Base-by-base conservation (phyloP, 306 rosid species). In the Cucumis melo region DNA sequence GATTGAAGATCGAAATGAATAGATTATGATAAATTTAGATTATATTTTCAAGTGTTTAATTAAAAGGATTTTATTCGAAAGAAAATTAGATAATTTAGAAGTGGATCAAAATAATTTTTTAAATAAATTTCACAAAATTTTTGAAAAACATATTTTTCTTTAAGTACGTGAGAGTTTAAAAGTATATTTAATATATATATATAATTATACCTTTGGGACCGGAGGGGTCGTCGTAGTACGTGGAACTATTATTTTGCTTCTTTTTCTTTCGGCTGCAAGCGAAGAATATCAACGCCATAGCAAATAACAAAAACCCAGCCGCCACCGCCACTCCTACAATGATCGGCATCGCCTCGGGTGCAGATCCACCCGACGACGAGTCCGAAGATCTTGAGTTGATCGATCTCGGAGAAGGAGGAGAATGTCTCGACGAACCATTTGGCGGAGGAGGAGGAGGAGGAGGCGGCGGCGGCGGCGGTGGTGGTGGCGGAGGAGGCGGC, bases 291-390 rank as follows among this genome's bases (percentile, higher is more conserved):
- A 82, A 7, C 14, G 84, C 59, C 24, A 84, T 0, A 54, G 90
- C 42, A 13, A 88, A 64, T 1, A 91, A 77, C 61, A 90, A 57
- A 16, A 93, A 19, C 8, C 83, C 94, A 17, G 66, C 90, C 21
- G 82, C 94, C 17, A 72, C 80, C 51, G 79, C 89, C 60, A 87
- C 48, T 81, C 86, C 97, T 56, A 84, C 23, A 34, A 93, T 86
- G 68, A 76, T 1, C 7, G 87, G 82, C 46, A 42, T 7, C 79
- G 64, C 34, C 11, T 17, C 17, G 2, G 82, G 57, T 7, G 61
- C 13, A 6, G 63, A 51, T 0, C 3, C 21, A 0, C 24, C 32
- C 48, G 78, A 38, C 3, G 79, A 0, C n/a, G 77, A 34, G 14
- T 36, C 21, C 0, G 82, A 12, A 7, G 87, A 24, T 72, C 23